Evolutionary conservation across 306 rosid species (phyloP), one percentile per base, ranked within the genome.

Genomic region (Vigna hirtella): DNA sequence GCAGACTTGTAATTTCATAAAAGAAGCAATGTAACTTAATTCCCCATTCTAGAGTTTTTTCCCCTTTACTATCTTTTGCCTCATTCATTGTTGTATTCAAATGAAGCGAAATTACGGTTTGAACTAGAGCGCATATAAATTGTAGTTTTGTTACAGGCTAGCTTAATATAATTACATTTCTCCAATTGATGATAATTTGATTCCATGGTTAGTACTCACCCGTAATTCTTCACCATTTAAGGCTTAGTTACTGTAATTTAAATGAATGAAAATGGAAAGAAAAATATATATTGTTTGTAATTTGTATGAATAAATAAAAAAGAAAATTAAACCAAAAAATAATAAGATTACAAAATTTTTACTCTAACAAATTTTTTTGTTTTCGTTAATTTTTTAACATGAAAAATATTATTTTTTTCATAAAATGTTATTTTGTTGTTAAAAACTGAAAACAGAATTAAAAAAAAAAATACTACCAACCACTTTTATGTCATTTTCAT

Each of bases 1-100:
- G 81, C 88, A 82, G 81, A 82, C 84, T 76, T 86, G 90, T 87
- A 79, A 86, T 88, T 84, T 80, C 83, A 51, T 82, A 76, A 26
- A 77, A 66, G 79, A 78, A 73, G 64, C 73, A 74, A 65, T 58
- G 51, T 74, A 81, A 73, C 79, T 16, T 48, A 65, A 59, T 76
- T 72, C 16, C 8, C 61, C 32, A 68, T 59, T 49, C 58, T 48
- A 38, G 73, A 24, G 36, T 2, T 73, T 68, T 28, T 38, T 57
- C 43, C 49, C 34, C 47, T 42, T 43, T 53, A 15, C 22, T 50
- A 48, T 70, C 13, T 45, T 67, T 69, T 69, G 32, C 78, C 36
- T 69, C 58, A 52, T 40, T 76, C 58, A 8, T 47, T 72, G 34
- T 16, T 82, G 55, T 63, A 45, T 77, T 77, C 24, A 65, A 15